Evolutionary conservation across 345 rosid species (phyloP), one percentile per base, ranked within the genome.

Genomic region (Rhodamnia rubescens): DNA sequence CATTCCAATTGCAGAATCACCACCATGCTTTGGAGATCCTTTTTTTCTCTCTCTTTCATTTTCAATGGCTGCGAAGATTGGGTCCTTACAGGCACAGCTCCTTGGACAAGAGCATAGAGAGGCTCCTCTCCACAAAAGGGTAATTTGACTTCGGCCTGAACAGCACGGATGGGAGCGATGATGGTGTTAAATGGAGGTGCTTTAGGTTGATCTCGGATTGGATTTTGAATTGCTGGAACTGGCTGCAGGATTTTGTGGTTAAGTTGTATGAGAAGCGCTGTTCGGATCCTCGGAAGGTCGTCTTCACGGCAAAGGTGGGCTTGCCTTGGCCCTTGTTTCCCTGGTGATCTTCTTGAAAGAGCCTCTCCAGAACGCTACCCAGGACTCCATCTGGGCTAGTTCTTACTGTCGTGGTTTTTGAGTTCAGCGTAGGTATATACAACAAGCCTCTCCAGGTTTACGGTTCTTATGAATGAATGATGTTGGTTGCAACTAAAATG

Each of bases 391-490:
- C 74, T 96, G 99, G 99, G 97, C 95, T 9, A 7, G 90, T 93
- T 85, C 95, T 95, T 40, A 96, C 97, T 0, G 95, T 95, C 20
- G 97, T 93, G 11, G 99, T 93, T 84, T 95, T 96, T 84, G 94
- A 95, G 85, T 96, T 89, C 90, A 92, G 92, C 86, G 91, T 94
- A 83, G 96, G 98, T 36, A 36, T 36, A 36, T 36, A 36, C 40
- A 36, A 36, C 40, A 36, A 36, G 40, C 40, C 40, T 36, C 40
- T 36, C 40, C 40, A 36, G 40, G 40, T 36, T 36, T 36, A 36
- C 40, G 40, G 40, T 26, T 22, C 78, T 6, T 11, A 26, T 14
- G 54, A 53, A 53, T 53, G 21, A 53, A 15, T 14, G 52, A 50
- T 50, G 52, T 50, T 50, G 52, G 52, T 50, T 50, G 52, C 52